Conservation (phyloP, 106 monocot species). For the Dendrobium huoshanense region DNA sequence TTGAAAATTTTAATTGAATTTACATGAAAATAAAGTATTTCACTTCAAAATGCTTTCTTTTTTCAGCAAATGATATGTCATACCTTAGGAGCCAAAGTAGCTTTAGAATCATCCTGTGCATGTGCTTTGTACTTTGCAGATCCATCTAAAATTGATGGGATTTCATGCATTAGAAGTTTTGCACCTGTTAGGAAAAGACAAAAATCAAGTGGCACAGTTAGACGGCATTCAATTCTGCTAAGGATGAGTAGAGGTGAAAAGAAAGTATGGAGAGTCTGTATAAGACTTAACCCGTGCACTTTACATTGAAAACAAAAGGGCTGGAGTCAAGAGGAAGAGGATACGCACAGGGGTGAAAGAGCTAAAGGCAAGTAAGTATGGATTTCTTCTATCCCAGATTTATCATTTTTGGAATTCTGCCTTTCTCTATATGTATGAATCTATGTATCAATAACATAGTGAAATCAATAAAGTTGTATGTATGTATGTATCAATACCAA, state of each 20-base stretch:
- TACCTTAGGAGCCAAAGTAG: conserved; percentile 88
- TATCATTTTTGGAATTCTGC: no score
- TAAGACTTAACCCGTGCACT: background rate
- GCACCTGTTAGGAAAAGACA: conserved; percentile 44
- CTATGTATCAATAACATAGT: no score
- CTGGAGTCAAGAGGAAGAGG: no score
- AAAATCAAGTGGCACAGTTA: background rate
- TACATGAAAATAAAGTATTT: background rate
- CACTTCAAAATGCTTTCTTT: background rate
- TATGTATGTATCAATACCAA: no score
- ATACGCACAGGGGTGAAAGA: no score
- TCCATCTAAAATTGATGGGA: conserved; percentile 86
- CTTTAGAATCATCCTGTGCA: conserved; percentile 81
- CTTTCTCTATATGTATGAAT: no score
- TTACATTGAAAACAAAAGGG: no score
- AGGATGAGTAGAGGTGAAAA: background rate
- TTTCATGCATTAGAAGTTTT: conserved; percentile 64
- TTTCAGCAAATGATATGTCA: background rate
- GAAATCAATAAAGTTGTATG: no score
- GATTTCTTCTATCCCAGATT: no score
- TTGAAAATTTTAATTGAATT: background rate
- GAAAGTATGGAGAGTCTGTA: conserved; percentile 1
- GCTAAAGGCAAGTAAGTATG: no score
- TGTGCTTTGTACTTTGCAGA: conserved; percentile 74
- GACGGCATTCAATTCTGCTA: background rate